Evolutionary conservation across 768 basidiomycete species (phyloP).

Genomic region (Trametes villosa): DNA sequence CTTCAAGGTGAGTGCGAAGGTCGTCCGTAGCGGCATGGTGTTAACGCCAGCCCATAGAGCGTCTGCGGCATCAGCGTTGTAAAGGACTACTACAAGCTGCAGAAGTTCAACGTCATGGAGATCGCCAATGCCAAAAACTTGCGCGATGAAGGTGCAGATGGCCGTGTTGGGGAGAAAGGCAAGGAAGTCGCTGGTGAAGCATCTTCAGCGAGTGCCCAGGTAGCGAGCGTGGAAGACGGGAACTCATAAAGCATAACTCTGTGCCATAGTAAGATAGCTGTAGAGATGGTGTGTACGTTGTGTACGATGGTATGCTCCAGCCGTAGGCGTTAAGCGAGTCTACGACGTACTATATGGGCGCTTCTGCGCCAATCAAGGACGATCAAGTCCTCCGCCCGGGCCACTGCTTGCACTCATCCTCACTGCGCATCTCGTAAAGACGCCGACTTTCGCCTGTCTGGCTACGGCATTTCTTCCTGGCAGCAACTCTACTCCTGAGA

Average conservation of each 20-base stretch:
- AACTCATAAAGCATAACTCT: neutral
- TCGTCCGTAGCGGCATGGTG: neutral
- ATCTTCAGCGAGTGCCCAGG: neutral
- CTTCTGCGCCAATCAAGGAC: neutral
- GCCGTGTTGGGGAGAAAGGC: constrained; percentile 8
- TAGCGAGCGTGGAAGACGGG: too few relatives aligned
- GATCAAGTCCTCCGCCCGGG: constrained; percentile 4
- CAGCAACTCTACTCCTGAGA: constrained; percentile 90
- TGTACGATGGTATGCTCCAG: too few relatives aligned
- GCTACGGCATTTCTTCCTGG: constrained; percentile 59
- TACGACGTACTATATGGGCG: neutral
- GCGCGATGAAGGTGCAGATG: constrained; percentile 32
- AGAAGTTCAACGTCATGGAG: constrained; percentile 82
- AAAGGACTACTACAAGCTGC: constrained; percentile 67
- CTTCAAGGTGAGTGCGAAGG: constrained; percentile 63
- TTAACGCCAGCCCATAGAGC: constrained; percentile 47
- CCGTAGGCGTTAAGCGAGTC: too few relatives aligned
- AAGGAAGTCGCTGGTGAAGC: neutral
- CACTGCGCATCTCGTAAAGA: neutral
- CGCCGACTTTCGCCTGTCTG: neutral
- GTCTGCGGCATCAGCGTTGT: constrained; percentile 79
- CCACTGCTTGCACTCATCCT: neutral
- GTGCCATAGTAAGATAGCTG: neutral
- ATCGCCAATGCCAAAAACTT: constrained; percentile 56
- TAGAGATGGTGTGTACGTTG: too few relatives aligned